These are phyloP conservation scores for Neurospora discreta DNA, from an alignment of 495 filamentous ascomycete species.

Conservation along the genomic window DNA sequence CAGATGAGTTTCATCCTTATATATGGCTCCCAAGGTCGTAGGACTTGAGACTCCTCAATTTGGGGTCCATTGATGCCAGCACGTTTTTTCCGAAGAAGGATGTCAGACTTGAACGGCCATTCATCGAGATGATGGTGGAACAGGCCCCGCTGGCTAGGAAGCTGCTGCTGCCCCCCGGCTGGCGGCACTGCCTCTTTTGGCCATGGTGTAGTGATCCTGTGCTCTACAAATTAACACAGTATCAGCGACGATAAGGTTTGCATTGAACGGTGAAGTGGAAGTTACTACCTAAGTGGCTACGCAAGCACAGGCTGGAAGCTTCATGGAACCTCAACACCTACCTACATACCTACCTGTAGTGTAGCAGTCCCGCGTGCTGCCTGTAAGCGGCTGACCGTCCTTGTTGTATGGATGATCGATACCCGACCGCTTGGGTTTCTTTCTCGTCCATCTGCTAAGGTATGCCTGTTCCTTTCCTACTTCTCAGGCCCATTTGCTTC, in stretches of 20 bases:
- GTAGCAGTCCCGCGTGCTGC: neutral
- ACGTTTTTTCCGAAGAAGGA: neutral
- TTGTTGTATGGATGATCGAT: neutral
- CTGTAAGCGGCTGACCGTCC: neutral
- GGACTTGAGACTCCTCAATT: neutral
- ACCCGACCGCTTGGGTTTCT: neutral
- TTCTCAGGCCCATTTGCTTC: neutral
- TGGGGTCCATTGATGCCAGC: neutral
- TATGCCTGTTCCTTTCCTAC: neutral
- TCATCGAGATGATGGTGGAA: neutral
- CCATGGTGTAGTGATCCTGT: neutral
- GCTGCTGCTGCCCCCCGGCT: neutral
- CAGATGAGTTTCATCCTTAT: neutral
- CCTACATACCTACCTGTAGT: too few relatives aligned
- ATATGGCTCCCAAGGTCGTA: neutral
- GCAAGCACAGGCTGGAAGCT: neutral
- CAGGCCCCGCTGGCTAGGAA: neutral
- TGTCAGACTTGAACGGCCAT: neutral
- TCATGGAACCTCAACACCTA: neutral
- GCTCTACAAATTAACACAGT: neutral
- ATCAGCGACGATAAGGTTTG: neutral
- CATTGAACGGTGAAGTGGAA: neutral
- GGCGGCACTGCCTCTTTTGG: neutral
- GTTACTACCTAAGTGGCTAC: neutral
- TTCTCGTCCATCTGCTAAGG: neutral